phyloP scores from a whole-genome alignment of 148 eudicot genomes.

The Fallopia convolvulus region DNA sequence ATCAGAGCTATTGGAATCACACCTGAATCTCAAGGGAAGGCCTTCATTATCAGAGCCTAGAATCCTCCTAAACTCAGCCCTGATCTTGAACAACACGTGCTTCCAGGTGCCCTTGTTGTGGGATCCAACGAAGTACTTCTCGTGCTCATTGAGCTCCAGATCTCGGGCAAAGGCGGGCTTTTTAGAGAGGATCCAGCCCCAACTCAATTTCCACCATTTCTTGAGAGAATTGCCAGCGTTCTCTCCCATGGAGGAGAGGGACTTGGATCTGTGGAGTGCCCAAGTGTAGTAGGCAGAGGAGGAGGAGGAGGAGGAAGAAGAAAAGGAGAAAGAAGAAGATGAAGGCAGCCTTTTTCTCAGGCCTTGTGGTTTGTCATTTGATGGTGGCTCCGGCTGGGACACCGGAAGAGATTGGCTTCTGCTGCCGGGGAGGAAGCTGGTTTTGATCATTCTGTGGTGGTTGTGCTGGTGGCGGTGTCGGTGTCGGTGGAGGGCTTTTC shows the following conservation, averaged over 20 bases:
- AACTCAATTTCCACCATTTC: slow-evolving; percentile 71
- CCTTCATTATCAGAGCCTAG: slow-evolving; percentile 34
- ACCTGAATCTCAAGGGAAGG: slow-evolving; percentile 67
- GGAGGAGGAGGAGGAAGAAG: slow-evolving; percentile 16
- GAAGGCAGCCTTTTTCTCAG: slow-evolving; percentile 54
- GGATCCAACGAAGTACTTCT: slow-evolving; percentile 41
- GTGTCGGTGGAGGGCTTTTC: neutral
- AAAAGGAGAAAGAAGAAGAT: slow-evolving; percentile 31
- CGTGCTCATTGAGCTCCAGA: slow-evolving; percentile 83
- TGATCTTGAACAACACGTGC: slow-evolving; percentile 57
- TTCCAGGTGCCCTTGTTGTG: slow-evolving; percentile 56
- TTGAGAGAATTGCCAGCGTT: slow-evolving; percentile 41
- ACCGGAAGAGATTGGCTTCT: slow-evolving; percentile 29
- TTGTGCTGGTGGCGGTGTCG: neutral
- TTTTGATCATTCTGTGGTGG: neutral
- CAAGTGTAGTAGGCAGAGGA: slow-evolving; percentile 24
- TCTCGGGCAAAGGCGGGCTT: slow-evolving; percentile 64
- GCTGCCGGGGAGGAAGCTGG: slow-evolving; percentile 6
- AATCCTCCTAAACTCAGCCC: slow-evolving; percentile 41
- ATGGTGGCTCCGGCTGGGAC: slow-evolving; percentile 21
- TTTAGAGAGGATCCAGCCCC: slow-evolving; percentile 63
- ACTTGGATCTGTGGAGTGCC: slow-evolving; percentile 47
- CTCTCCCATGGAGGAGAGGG: slow-evolving; percentile 44
- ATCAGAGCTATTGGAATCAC: slow-evolving; percentile 9
- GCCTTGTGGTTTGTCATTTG: slow-evolving; percentile 11